Base-by-base conservation (phyloP, 2,329 filamentous ascomycete genomes). In the Cadophora luteo-olivacea region DNA sequence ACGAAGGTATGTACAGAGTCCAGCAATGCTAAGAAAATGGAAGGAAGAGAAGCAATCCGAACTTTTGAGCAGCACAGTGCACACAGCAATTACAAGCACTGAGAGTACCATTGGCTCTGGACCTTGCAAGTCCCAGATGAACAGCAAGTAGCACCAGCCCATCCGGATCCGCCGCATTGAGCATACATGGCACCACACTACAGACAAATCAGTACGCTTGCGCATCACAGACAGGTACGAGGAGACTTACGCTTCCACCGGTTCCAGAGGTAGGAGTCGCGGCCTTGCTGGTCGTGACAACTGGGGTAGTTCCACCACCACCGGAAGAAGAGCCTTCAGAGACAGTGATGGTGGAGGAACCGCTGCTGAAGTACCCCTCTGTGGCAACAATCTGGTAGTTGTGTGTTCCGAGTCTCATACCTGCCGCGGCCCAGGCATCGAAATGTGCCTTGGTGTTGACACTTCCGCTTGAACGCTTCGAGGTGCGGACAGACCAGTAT, bases 401-500 rank as follows among this genome's bases (percentile, higher is more conserved):
- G 45, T 52, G 48, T 7, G 69, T 79, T 4, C 85, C 86, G 7
- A 87, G 75, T n/a, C 76, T 79, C 76, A 86, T 77, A 4, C 85
- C 85, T 22, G 77, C 73, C 41, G 78, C 78, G 25, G 77, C 76
- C 86, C 86, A 88, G 5, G 85, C 85, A 71, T 83, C 79, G 73
- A 87, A 86, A 75, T 87, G 85, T 70, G 81, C 83, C 38, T 75
- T 77, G 3, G 80, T 80, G 45, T 81, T 84, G 70, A 88, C 82
- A 9, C 82, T 84, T 1, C 85, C 86, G 64, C 80, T 79, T 32
- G 80, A 79, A 61, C 85, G 81, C 80, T 86, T 85, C 65, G 72
- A 79, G 69, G 79, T 77, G 68, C 85, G 82, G 25, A 87, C 82
- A n/a, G 82, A 84, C 83, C 82, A 85, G 78, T 81, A 86, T 79